Evolutionary conservation across 306 rosid genomes (phyloP).

Genomic region (Acmispon strigosus): DNA sequence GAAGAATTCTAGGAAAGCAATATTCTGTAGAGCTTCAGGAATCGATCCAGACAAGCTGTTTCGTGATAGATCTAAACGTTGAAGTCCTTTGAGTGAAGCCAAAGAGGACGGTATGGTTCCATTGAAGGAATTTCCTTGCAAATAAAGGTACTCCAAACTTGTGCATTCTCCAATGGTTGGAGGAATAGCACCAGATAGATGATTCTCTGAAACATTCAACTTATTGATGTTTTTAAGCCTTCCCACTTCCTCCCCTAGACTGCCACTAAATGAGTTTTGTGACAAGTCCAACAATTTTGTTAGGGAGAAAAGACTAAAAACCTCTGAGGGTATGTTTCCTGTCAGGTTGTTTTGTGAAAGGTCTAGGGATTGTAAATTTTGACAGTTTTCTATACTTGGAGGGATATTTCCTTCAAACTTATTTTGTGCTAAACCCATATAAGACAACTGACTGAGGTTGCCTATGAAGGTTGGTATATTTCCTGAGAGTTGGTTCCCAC

Average conservation of each 20-base stretch:
- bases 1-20: not conserved
- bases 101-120: slow-evolving; percentile 31
- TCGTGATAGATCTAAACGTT: slow-evolving; percentile 22
- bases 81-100: slow-evolving; percentile 18
- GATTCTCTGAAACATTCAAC: slow-evolving; percentile 24
- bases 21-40: slow-evolving; percentile 22
- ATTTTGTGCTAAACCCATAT: not conserved
- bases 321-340: slow-evolving; percentile 28
- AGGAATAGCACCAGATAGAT: slow-evolving; percentile 32
- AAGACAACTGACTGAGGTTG: slow-evolving; percentile 18
- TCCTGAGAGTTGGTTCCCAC: slow-evolving; percentile 24
- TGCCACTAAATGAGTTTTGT: slow-evolving; percentile 22
- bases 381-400: slow-evolving; percentile 3
- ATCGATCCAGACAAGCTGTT: slow-evolving; percentile 32
- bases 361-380: not conserved
- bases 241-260: slow-evolving; percentile 20
- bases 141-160: slow-evolving; percentile 21
- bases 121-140: slow-evolving; percentile 26
- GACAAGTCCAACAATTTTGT: slow-evolving; percentile 24
- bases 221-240: not conserved
- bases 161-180: slow-evolving; percentile 19
- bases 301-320: slow-evolving; percentile 12
- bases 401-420: slow-evolving; percentile 33
- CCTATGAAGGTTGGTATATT: slow-evolving; percentile 12
- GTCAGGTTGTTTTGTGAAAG: slow-evolving; percentile 10